phyloP scores from a whole-genome alignment of 257 asterid species.

The Gentiana dahurica region DNA sequence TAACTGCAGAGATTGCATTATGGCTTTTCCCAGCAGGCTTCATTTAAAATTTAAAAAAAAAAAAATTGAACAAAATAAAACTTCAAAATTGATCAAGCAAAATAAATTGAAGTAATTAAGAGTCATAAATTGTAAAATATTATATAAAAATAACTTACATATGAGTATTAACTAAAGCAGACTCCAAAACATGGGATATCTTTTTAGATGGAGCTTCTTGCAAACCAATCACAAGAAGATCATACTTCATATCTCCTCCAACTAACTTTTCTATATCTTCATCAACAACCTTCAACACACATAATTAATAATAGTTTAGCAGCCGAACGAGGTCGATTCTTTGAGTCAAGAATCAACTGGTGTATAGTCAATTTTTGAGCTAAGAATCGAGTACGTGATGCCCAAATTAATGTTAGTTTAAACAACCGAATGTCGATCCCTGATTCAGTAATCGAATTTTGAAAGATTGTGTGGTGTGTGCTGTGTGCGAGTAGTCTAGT shows the following conservation, averaged over 20 bases:
- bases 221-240: conserved; percentile 55
- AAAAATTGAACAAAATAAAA: background rate
- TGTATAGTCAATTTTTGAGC: no score
- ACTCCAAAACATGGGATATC: conserved; percentile 31
- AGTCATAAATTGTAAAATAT: background rate
- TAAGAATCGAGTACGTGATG: no score
- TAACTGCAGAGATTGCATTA: conserved; percentile 57
- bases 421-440: no score
- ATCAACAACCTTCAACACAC: conserved; percentile 24
- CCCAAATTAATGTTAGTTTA: no score
- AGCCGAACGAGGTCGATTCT: no score
- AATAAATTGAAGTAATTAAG: no score
- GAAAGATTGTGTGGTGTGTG: no score
- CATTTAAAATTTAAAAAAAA: background rate
- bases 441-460: no score
- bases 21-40: conserved; percentile 45
- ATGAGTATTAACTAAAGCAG: conserved; percentile 32
- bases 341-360: no score
- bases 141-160: conserved; percentile 20
- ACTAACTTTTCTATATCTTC: conserved; percentile 48
- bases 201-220: conserved; percentile 54
- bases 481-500: no score
- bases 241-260: conserved; percentile 37
- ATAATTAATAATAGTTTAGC: no score
- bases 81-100: background rate